Conservation (phyloP, 805 yeast species). For the fission yeast (Schizosaccharomyces pombe) region ASM294v3 CU329670.1:137001-137500, state of each 20-base stretch:
- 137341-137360: slow-evolving; percentile 45
- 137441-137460: slow-evolving; percentile 46
- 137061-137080: slow-evolving; percentile 63
- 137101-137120: slow-evolving; percentile 35
- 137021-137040: slow-evolving; percentile 63
- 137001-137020: slow-evolving; percentile 43
- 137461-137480: slow-evolving; percentile 55
- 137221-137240: slow-evolving; percentile 76
- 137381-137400: slow-evolving; percentile 69
- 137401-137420: slow-evolving; percentile 62
- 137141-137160: slow-evolving; percentile 13
- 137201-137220: slow-evolving; percentile 68
- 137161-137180: slow-evolving; percentile 68
- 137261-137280: slow-evolving; percentile 62
- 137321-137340: slow-evolving; percentile 78
- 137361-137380: slow-evolving; percentile 60
- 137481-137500: slow-evolving; percentile 71
- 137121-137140: slow-evolving; percentile 15
- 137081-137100: slow-evolving; percentile 53
- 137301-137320: slow-evolving; percentile 75
- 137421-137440: slow-evolving; percentile 72
- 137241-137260: slow-evolving; percentile 96
- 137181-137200: slow-evolving; percentile 85
- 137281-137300: slow-evolving; percentile 29
- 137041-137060: slow-evolving; percentile 52